A percentile compares a stretch with the other conserved stretches of the same genome.
phyloP scores from a whole-genome alignment of 2,329 filamentous ascomycete species.

The Penicillium fuscoglaucum region DNA sequence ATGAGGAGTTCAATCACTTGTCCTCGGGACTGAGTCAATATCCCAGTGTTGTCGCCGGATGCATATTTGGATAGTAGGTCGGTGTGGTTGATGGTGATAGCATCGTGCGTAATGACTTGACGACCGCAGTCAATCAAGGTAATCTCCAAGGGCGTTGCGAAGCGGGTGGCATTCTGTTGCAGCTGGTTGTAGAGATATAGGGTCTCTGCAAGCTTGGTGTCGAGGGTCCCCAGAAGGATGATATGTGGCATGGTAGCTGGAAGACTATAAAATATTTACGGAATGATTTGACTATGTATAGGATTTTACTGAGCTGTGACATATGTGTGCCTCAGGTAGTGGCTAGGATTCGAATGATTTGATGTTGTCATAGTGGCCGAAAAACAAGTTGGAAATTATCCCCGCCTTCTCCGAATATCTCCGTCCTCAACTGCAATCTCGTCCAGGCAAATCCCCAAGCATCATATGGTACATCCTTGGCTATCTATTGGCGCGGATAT shows the following conservation, averaged over 20 bases:
- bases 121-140: slow-evolving; percentile 1
- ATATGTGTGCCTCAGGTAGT: not conserved
- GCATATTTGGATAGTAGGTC: slow-evolving; percentile 1
- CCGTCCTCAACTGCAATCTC: not conserved
- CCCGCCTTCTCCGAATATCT: not conserved
- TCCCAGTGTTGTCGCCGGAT: not conserved
- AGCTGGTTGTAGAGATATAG: not conserved
- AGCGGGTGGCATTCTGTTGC: not conserved
- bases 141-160: not conserved
- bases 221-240: not conserved
- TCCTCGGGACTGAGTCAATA: not conserved
- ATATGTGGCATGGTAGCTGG: not conserved
- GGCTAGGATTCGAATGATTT: not conserved
- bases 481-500: not conserved
- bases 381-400: not conserved
- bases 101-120: not conserved
- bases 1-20: not conserved
- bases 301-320: not conserved
- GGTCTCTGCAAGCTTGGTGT: not conserved
- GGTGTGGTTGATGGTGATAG: not conserved
- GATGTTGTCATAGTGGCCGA: not conserved
- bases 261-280: not conserved
- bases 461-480: not conserved
- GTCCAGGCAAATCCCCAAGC: not conserved
- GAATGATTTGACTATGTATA: not conserved